Evolutionary conservation across 768 basidiomycete genomes (phyloP), one percentile per base, ranked within the genome.

Genomic region (Amanita inopinata): DNA sequence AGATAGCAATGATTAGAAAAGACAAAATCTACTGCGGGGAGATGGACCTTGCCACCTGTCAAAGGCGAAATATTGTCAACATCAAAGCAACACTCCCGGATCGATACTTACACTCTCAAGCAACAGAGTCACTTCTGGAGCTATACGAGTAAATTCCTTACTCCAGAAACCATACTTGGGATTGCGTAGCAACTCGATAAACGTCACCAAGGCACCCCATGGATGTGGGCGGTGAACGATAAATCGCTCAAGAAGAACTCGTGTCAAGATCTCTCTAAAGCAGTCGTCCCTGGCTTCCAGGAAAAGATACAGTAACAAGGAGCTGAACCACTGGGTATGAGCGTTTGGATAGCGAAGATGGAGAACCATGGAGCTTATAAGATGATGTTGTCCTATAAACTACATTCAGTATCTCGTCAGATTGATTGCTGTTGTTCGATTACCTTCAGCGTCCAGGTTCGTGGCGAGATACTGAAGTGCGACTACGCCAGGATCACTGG

Each of bases 311-410:
- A 98, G 75, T 41, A 97, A 67, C 50, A 97, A 73, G 33, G 82
- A 85, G 59, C 84, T 88, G 73, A 94, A 98, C 91, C 93, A 99
- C 61, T 90, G 85, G 38, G 94, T 99, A 70, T 99, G 96, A 7
- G 93, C 88, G 55, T 93, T 96, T 23, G 96, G 94, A 71, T 94
- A 98, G 54, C 96, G 88, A 49, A 99, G 69, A 59, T 98, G 94
- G 53, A 92, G 76, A 33, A 90, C 85, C 60, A 94, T 82, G n/a
- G 93, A 80, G 52, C 81, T 89, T 51, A 98, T 66, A 50, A 98
- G 71, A 61, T 91, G 85, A 64, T 98, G 90, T 78, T 96, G 92
- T 50, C 92, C 94, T 97, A 51, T 1, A 27, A 38, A 34, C 30
- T 33, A 19, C 34, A 31, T 25, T 32, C 5, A 6, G 9, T 15